These are phyloP conservation scores for Ophiostoma tasmaniense DNA, from an alignment of 2,329 filamentous ascomycete genomes.

Conservation along the genomic window DNA sequence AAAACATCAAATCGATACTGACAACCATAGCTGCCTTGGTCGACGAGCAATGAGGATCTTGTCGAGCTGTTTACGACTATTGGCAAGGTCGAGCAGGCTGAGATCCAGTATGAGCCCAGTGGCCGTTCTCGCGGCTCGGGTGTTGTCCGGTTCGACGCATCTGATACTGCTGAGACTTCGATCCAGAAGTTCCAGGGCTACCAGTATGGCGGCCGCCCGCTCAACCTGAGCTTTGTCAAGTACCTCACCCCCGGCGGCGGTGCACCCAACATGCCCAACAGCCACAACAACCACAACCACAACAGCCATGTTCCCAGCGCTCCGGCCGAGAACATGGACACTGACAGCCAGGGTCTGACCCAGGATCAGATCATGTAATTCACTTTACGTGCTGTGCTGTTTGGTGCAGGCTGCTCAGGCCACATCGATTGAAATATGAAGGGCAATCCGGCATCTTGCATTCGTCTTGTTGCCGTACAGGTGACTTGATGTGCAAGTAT, in stretches of 20 bases:
- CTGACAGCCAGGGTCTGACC: constrained; percentile 67
- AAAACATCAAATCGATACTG: constrained; percentile 21
- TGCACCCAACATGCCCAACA: constrained; percentile 24
- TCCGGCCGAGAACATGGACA: constrained; percentile 69
- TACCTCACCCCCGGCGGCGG: constrained; percentile 59
- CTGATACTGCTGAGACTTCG: constrained; percentile 80
- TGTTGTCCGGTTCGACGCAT: constrained; percentile 85
- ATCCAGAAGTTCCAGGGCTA: constrained; percentile 98
- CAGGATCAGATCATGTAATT: constrained; percentile 94
- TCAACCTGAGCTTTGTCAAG: constrained; percentile 89
- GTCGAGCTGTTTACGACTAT: constrained; percentile 96
- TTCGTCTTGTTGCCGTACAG: neutral
- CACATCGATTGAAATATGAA: neutral
- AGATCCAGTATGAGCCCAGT: constrained; percentile 97
- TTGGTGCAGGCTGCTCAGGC: neutral
- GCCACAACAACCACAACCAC: neutral
- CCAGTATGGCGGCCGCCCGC: constrained; percentile 89
- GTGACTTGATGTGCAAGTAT: neutral
- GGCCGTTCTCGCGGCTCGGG: constrained; percentile 90
- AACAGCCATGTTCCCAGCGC: neutral
- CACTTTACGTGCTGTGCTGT: neutral
- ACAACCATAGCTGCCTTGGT: constrained; percentile 78
- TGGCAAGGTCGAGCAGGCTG: constrained; percentile 95
- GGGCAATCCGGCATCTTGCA: neutral
- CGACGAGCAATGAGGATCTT: constrained; percentile 95